phyloP scores from a whole-genome alignment of 2,329 filamentous ascomycete species.

The Apiospora pterosperma region DNA sequence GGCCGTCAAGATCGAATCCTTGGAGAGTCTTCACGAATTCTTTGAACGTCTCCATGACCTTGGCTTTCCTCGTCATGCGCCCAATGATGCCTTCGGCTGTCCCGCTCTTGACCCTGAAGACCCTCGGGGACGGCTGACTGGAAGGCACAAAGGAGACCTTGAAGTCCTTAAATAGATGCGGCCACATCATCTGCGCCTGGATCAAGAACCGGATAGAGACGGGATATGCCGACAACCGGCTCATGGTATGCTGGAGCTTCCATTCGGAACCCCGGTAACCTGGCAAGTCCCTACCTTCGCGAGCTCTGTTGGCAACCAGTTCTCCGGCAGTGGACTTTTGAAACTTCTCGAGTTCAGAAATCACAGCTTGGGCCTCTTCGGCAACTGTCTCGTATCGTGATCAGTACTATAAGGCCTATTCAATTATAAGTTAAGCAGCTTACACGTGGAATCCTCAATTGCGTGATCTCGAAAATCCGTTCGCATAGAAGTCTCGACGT shows the following conservation, averaged over 20 bases:
- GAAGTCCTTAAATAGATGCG: conserved; percentile 11
- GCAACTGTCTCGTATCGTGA: not conserved
- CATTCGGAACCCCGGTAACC: not conserved
- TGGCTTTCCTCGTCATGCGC: conserved; percentile 8
- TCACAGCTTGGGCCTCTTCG: not conserved
- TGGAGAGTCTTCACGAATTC: conserved; percentile 8
- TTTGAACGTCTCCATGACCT: not conserved
- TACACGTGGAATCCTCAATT: not conserved
- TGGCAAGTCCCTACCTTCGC: not conserved
- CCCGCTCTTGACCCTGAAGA: conserved; percentile 1
- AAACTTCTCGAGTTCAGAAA: not conserved
- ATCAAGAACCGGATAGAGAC: conserved; percentile 5
- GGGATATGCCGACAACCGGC: conserved; percentile 13
- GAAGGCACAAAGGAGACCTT: conserved; percentile 11
- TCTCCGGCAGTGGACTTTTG: not conserved
- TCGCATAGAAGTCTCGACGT: not conserved
- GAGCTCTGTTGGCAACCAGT: not conserved
- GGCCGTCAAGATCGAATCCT: conserved; percentile 10
- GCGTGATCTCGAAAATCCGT: not conserved
- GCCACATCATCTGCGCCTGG: conserved; percentile 9
- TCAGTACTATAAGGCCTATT: not conserved
- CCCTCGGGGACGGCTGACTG: not conserved
- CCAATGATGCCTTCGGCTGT: conserved; percentile 14
- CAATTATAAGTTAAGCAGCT: not conserved
- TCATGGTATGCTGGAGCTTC: conserved; percentile 8